phyloP scores from a whole-genome alignment of 2,329 filamentous ascomycete species.

The Ophiostoma australiae region DNA sequence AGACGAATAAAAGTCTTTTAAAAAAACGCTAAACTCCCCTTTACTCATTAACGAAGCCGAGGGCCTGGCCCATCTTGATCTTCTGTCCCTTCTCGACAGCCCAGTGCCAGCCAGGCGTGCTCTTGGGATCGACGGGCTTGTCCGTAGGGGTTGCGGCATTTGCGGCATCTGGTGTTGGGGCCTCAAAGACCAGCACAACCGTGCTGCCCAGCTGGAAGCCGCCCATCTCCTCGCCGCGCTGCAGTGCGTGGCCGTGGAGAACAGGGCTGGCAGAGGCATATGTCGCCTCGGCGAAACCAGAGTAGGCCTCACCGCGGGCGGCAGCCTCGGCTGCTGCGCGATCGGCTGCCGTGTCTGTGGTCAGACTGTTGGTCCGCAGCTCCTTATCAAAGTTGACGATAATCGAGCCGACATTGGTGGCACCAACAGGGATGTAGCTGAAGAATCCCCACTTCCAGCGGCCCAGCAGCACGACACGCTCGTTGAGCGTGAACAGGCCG shows the following conservation, averaged over 20 bases:
- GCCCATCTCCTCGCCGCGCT: slow-evolving; percentile 92
- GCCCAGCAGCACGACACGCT: slow-evolving; percentile 87
- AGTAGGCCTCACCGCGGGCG: slow-evolving; percentile 70
- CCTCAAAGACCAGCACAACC: slow-evolving; percentile 93
- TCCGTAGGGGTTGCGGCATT: slow-evolving; percentile 36
- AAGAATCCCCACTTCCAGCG: slow-evolving; percentile 98
- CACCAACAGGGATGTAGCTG: slow-evolving; percentile 88
- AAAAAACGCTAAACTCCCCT: slow-evolving; percentile 7
- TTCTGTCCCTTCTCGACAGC: slow-evolving; percentile 78
- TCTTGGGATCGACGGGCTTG: slow-evolving; percentile 44
- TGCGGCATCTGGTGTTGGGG: slow-evolving; percentile 49
- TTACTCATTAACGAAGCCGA: slow-evolving; percentile 65
- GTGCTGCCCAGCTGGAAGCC: slow-evolving; percentile 95
- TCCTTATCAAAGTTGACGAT: slow-evolving; percentile 95
- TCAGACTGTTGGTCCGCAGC: slow-evolving; percentile 84
- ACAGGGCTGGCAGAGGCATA: slow-evolving; percentile 74
- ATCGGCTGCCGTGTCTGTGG: slow-evolving; percentile 88
- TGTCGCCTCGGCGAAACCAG: slow-evolving; percentile 88
- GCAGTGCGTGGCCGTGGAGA: slow-evolving; percentile 75
- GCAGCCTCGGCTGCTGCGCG: slow-evolving; percentile 75
- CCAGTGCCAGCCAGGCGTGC: slow-evolving; percentile 75
- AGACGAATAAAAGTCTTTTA: neutral
- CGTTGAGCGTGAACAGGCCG: slow-evolving; percentile 92
- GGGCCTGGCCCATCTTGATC: slow-evolving; percentile 80
- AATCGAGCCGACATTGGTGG: slow-evolving; percentile 95